Evolutionary conservation across 2,329 filamentous ascomycete genomes (phyloP).

Genomic region (Cercospora beticola): DNA sequence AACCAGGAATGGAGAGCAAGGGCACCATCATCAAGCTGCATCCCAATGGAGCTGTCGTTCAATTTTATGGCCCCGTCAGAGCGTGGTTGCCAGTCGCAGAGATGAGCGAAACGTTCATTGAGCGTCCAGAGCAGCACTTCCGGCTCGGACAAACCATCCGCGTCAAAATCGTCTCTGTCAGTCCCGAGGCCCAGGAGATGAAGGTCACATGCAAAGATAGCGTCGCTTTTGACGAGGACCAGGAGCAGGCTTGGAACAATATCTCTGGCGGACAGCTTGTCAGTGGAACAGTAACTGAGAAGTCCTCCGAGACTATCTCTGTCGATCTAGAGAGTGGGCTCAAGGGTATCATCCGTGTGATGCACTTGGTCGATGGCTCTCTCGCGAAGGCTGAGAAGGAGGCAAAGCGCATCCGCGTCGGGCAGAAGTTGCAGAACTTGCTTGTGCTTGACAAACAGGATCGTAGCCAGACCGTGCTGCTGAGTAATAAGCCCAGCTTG

Average conservation of each 20-base stretch:
- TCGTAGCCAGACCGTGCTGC: constrained; percentile 68
- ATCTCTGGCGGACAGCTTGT: constrained; percentile 73
- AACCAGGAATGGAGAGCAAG: constrained; percentile 72
- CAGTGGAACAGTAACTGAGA: constrained; percentile 63
- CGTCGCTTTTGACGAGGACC: constrained; percentile 73
- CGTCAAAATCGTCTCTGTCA: constrained; percentile 80
- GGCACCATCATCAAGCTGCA: constrained; percentile 85
- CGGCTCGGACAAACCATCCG: constrained; percentile 85
- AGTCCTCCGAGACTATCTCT: constrained; percentile 48
- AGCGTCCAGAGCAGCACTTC: constrained; percentile 87
- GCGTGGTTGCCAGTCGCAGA: constrained; percentile 91
- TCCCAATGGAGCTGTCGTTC: constrained; percentile 77
- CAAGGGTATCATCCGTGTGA: constrained; percentile 72
- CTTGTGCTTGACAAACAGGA: constrained; percentile 84
- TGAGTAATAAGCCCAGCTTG: constrained; percentile 82
- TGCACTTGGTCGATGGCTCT: constrained; percentile 84
- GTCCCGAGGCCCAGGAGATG: constrained; percentile 68
- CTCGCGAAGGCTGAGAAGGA: constrained; percentile 72
- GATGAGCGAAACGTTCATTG: constrained; percentile 97
- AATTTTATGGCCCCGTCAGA: constrained; percentile 81
- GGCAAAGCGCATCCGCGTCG: constrained; percentile 78
- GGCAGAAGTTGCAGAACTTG: constrained; percentile 78
- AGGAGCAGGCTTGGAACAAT: constrained; percentile 68
- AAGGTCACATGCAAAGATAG: constrained; percentile 93
- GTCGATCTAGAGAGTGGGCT: constrained; percentile 74